Evolutionary conservation across 208 protist genomes (phyloP).

Genomic region (Angomonas desouzai): DNA sequence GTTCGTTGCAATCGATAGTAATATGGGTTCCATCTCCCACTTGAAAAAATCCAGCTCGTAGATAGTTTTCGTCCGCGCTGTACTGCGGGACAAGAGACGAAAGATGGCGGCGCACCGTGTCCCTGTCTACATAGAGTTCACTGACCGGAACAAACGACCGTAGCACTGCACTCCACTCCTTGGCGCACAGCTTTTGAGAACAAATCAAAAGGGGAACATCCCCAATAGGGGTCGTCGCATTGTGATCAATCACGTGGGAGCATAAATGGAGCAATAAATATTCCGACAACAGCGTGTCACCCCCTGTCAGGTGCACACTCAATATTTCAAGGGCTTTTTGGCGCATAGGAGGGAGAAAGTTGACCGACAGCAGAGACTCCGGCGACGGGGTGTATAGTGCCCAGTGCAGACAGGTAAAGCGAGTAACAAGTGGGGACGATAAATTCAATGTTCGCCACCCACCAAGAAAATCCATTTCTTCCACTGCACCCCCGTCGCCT

Average conservation of each 20-base stretch:
- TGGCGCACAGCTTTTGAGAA: conserved; percentile 21
- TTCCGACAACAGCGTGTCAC: conserved; percentile 54
- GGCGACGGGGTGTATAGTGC: background rate
- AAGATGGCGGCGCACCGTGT: conserved; percentile 2
- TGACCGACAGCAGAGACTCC: background rate
- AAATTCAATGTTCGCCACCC: background rate
- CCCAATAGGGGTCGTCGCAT: conserved; percentile 49
- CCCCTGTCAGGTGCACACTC: conserved; percentile 28
- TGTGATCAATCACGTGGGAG: conserved; percentile 40
- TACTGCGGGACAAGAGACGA: conserved; percentile 36
- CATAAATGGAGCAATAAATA: conserved; percentile 78
- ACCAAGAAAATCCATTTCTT: background rate
- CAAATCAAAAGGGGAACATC: conserved; percentile 71
- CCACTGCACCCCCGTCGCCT: background rate
- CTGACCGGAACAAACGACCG: conserved; percentile 43
- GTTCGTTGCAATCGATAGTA: conserved; percentile 52
- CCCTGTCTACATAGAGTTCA: conserved; percentile 38
- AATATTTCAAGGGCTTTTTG: background rate
- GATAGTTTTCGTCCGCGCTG: conserved; percentile 48
- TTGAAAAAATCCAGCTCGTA: conserved; percentile 65
- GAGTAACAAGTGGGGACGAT: background rate
- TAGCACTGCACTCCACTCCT: conserved; percentile 38
- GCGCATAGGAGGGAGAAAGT: background rate
- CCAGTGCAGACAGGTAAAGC: background rate
- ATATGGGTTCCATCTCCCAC: conserved; percentile 79